A percentile compares a stretch with the other conserved stretches of the same genome.
phyloP scores from a whole-genome alignment of 805 yeast species.

The Pichia nakasei region DNA sequence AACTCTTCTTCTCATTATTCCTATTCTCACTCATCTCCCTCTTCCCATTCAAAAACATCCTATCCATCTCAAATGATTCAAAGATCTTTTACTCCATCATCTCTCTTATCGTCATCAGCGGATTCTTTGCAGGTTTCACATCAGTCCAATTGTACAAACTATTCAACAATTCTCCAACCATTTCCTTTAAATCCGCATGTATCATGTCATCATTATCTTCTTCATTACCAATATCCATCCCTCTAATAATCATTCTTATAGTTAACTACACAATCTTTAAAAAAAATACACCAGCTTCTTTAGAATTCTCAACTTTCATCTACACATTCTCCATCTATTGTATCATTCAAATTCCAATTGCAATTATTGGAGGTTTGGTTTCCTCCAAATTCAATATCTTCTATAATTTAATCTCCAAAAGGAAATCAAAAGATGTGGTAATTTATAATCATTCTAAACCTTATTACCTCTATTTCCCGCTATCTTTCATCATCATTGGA shows the following conservation, averaged over 20 bases:
- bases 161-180: conserved; percentile 33
- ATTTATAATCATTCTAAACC: conserved; percentile 17
- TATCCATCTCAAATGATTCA: conserved; percentile 35
- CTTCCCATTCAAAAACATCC: conserved; percentile 26
- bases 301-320: conserved; percentile 71
- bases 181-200: conserved; percentile 26
- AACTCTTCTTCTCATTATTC: conserved; percentile 53
- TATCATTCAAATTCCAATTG: conserved; percentile 64
- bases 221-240: conserved; percentile 37
- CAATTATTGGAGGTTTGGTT: conserved; percentile 59
- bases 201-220: conserved; percentile 38
- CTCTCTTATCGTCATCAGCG: conserved; percentile 52
- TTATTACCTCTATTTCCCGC: conserved; percentile 22
- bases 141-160: conserved; percentile 56
- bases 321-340: conserved; percentile 51
- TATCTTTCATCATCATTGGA: conserved; percentile 48
- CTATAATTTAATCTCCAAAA: conserved; percentile 6
- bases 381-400: conserved; percentile 22
- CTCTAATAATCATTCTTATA: conserved; percentile 42
- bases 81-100: conserved; percentile 34
- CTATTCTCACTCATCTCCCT: conserved; percentile 54
- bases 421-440: neutral
- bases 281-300: conserved; percentile 61
- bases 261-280: conserved; percentile 70
- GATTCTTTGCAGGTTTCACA: conserved; percentile 63